Base-by-base conservation (phyloP, 2,329 filamentous ascomycete species). In the Cadophora sp. region DNA sequence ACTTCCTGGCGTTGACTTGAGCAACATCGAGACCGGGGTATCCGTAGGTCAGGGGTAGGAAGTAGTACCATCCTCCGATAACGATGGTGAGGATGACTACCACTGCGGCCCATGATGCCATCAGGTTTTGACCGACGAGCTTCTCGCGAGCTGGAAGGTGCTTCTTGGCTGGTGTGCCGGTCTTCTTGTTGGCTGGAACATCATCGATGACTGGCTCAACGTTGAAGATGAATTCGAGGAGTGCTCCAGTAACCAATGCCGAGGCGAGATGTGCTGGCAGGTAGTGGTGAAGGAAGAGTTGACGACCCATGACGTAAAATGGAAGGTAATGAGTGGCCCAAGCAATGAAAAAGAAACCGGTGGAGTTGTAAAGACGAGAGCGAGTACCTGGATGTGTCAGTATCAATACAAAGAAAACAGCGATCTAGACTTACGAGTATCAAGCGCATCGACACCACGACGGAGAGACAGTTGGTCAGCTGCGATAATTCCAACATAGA, bases 251-350 rank as follows among this genome's bases (percentile, higher is more conserved):
- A 24, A 99, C 94, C 45, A 99, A 86, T 33, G 89, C 89, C 7
- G 94, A 97, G 0, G 96, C 95, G 13, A 99, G 85, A 77, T 99
- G 96, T 0, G 96, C 93, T 0, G 96, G 96, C 3, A 99, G 87
- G 78, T 99, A 99, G 81, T 99, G 96, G 80, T 99, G 96, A 73
- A 99, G 81, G 89, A 99, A 99, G 71, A 97, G 89, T 80, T 99
- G 95, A 74, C 95, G 94, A 66, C 95, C 95, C 95, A 99, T 99
- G 71, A 97, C 88, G 83, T 89, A 99, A 84, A 99, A 99, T 62
- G 95, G 95, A 80, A 97, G 89, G 83, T 97, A 99, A 79, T 99
- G 96, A 1, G 94, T 95, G 16, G 93, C 94, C 96, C 96, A 99
- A 65, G 94, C 93, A 66, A 99, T 87, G 88, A 97, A 98, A 84